Evolutionary conservation across 345 rosid genomes (phyloP), one percentile per base, ranked within the genome.

Genomic region (Reutealis trisperma): DNA sequence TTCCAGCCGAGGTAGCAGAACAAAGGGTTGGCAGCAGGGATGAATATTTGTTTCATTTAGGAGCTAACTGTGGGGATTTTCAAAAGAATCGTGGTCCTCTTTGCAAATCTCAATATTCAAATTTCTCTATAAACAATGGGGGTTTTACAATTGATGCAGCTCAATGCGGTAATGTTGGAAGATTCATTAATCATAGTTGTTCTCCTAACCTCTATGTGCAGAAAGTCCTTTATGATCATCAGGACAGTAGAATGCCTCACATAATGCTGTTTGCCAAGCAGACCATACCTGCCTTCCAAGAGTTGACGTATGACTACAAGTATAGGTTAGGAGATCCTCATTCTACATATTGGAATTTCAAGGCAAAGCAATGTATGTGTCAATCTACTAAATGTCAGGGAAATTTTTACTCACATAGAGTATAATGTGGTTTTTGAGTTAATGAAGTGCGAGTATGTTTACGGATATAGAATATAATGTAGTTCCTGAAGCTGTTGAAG

Each of bases 141-240:
- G 18, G 44, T 52, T 76, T 77, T 57, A 62, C 60, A 5, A 61
- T 77, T 32, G 74, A 64, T 55, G 76, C 81, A 30, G 32, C 71
- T 4, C 2, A 4, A 8, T 19, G 13, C 18, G 81, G 81, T 24
- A 78, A 78, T 72, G 58, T 78, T 16, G 81, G 65, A 13, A 71
- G 76, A 27, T 78, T 78, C 72, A 72, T 78, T 25, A 54, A 72
- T 27, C 81, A 78, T 42, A 72, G 76, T 78, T 54, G 66, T 51
- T 71, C 76, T 6, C 72, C 81, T n/a, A 78, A 78, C 72, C 76
- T 78, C 21, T 64, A 22, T 42, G 71, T 63, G 9, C 63, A 65
- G 13, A 63, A 52, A 2, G 81, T 78, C 10, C 59, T 78, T 12
- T 77, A 61, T n/a, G 80, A 77, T 61, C 59, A 55, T n/a, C 55